phyloP scores from a whole-genome alignment of 768 basidiomycete species.

The Sporobolomyces pararoseus region DNA sequence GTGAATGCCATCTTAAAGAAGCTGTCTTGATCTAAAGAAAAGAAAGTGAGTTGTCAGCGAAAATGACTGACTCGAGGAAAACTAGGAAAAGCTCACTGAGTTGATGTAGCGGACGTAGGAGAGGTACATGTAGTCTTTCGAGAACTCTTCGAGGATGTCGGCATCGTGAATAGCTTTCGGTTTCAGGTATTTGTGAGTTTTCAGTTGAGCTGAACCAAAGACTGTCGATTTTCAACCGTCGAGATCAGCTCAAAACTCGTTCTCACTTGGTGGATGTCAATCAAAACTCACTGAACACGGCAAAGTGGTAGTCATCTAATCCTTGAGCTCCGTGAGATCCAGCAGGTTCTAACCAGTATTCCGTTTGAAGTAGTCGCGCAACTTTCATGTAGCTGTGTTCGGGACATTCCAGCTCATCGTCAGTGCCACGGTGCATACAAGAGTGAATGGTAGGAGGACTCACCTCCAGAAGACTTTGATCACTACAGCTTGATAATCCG shows the following conservation, averaged over 20 bases:
- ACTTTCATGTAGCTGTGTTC: constrained; percentile 50
- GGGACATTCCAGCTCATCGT: too few species aligned
- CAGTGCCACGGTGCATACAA: too few species aligned
- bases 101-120: constrained; percentile 87
- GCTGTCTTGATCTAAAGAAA: constrained; percentile 79
- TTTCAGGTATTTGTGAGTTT: constrained; percentile 77
- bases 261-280: constrained; percentile 15
- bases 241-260: constrained; percentile 3
- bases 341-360: constrained; percentile 96
- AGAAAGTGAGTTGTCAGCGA: too few species aligned
- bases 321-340: constrained; percentile 99
- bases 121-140: constrained; percentile 92
- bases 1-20: constrained; percentile 93
- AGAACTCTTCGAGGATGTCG: constrained; percentile 87
- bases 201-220: constrained; percentile 75
- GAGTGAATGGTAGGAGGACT: constrained; percentile 49
- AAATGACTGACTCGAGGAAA: too few species aligned
- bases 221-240: constrained; percentile 50
- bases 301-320: constrained; percentile 78
- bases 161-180: constrained; percentile 89
- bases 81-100: constrained; percentile 57
- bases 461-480: constrained; percentile 87
- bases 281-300: constrained; percentile 58
- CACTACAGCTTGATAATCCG: constrained; percentile 72
- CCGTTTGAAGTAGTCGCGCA: constrained; percentile 72